Conservation (phyloP, 768 basidiomycete genomes). For the Pholiota microspora region DNA sequence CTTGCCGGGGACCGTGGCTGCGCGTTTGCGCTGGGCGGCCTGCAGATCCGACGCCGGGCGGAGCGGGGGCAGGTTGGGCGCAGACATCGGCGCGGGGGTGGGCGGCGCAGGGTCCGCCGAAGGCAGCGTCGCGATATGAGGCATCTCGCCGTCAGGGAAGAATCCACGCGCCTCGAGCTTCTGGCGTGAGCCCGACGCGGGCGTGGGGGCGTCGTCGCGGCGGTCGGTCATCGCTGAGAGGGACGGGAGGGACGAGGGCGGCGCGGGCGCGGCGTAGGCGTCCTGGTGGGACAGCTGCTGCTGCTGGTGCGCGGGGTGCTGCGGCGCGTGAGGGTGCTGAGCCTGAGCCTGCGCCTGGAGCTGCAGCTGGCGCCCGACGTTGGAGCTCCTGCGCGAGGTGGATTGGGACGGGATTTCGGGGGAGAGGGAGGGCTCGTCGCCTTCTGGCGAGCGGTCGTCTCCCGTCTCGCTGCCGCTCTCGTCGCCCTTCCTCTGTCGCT, state of each 20-base stretch:
- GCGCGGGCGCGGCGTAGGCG: conserved; percentile 28
- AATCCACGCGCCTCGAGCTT: conserved; percentile 32
- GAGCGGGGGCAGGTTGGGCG: conserved; percentile 60
- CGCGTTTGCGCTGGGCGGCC: conserved; percentile 66
- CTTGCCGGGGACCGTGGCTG: conserved; percentile 67
- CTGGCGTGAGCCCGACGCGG: conserved; percentile 13
- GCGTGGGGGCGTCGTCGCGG: conserved; percentile 35
- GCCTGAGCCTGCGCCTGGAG: not conserved
- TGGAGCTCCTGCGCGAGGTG: conserved; percentile 46
- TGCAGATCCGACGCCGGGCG: conserved; percentile 67
- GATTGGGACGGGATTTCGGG: conserved; percentile 53
- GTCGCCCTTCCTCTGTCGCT: conserved; percentile 56
- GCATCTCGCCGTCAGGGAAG: conserved; percentile 63
- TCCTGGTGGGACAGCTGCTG: conserved; percentile 22
- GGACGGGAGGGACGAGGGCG: conserved; percentile 33
- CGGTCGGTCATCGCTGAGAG: conserved; percentile 41
- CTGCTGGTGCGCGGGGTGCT: not conserved
- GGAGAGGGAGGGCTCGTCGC: conserved; percentile 50
- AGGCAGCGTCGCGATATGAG: conserved; percentile 70
- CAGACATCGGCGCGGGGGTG: conserved; percentile 57
- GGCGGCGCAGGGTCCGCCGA: conserved; percentile 56
- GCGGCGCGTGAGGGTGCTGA: conserved; percentile 27
- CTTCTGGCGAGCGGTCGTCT: conserved; percentile 55
- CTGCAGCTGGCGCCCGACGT: conserved; percentile 29
- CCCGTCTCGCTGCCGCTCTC: conserved; percentile 71